Conservation (phyloP, 2,329 filamentous ascomycete genomes). For the Exophiala phaeomuriformis region DNA sequence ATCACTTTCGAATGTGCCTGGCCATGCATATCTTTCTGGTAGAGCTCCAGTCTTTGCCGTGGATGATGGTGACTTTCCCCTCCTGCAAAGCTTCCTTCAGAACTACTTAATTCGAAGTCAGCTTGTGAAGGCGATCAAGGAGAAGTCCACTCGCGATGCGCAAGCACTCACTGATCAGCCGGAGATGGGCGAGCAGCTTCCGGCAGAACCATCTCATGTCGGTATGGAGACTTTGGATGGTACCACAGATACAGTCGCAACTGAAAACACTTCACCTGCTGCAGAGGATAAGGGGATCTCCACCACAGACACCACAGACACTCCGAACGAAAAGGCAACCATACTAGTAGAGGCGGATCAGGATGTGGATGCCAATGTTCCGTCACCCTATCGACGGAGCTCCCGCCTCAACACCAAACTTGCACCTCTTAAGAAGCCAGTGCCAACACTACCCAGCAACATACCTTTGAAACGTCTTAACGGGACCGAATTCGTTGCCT, state of each 20-base stretch:
- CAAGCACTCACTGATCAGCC: background rate
- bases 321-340: background rate
- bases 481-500: slow-evolving; percentile 41
- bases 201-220: background rate
- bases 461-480: slow-evolving; percentile 40
- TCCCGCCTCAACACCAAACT: slow-evolving; percentile 28
- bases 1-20: background rate
- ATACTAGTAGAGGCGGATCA: slow-evolving; percentile 2
- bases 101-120: slow-evolving; percentile 23
- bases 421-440: slow-evolving; percentile 26
- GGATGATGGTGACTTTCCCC: slow-evolving; percentile 26
- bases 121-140: slow-evolving; percentile 17
- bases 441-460: slow-evolving; percentile 30
- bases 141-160: background rate
- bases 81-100: slow-evolving; percentile 24
- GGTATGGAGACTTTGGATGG: background rate
- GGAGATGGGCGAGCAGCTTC: background rate
- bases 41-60: background rate
- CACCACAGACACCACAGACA: background rate
- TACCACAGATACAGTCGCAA: background rate
- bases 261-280: background rate
- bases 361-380: slow-evolving; percentile 5
- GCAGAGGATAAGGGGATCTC: background rate
- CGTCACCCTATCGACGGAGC: slow-evolving; percentile 32
- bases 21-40: background rate